Evolutionary conservation across 495 filamentous ascomycete species (phyloP), one percentile per base, ranked within the genome.

Genomic region (Stereocaulon alpinum): DNA sequence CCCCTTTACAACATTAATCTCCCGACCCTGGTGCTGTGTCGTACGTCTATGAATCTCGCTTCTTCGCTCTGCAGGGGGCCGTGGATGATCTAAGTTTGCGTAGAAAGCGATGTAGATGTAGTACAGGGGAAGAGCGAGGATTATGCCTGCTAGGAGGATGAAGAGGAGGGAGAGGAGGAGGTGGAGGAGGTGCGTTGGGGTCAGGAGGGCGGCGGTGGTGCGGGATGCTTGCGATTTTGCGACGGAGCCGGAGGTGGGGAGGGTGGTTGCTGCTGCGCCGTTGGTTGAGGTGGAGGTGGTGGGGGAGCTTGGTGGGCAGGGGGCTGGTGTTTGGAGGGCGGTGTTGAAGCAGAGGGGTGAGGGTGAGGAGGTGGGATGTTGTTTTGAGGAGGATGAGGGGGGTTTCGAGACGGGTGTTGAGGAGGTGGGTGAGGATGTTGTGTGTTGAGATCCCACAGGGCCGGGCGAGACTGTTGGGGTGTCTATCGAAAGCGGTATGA

Each of bases 321-420:
- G 49, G 0, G 27, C 22, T 4, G 48, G 54, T 6, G 59, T 34
- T 41, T 60, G 49, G 27, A 63, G 20, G 17, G 29, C 14, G 24
- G 56, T 42, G 54, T 66, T 29, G 56, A 34, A 66, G 61, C 64
- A 66, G 11, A 60, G 57, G 34, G 34, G 7, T 6, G 57, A 10
- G 22, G 59, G 34, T 52, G 55, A 34, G 45, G 4, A 17, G 42
- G 18, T 4, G 0, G 37, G 50, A 2, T 20, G 30, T 41, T 11
- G n/a, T 27, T 20, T 24, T n/a, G 20, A 7, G 27, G 6, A 15
- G 34, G n/a, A 7, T 11, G 40, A 9, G 17, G n/a, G 15, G 24
- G 40, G 18, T n/a, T n/a, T n/a, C n/a, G n/a, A n/a, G n/a, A n/a
- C n/a, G 10, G 59, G 18, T 30, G 52, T 45, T 20, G 59, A 54